phyloP scores from a whole-genome alignment of 2,329 filamentous ascomycete genomes.

The Xylaria sp. region DNA sequence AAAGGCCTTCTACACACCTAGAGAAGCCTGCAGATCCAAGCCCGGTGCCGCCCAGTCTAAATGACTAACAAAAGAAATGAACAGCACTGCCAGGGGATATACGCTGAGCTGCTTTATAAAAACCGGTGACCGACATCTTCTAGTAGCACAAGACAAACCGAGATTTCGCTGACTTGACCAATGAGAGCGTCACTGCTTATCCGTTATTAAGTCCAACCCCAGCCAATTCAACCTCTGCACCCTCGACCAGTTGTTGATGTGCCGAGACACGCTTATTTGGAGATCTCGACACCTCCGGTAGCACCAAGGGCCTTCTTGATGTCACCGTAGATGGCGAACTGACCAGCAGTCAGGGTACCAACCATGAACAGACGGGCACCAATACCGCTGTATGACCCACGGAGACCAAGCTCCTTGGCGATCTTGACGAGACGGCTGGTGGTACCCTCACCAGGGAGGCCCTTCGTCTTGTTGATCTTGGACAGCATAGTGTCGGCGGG shows the following conservation, averaged over 20 bases:
- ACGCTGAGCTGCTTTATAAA: slow-evolving; percentile 42
- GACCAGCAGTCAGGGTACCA: slow-evolving; percentile 74
- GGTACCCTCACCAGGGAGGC: slow-evolving; percentile 78
- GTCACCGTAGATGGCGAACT: slow-evolving; percentile 78
- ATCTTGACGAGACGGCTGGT: slow-evolving; percentile 79
- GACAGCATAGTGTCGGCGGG: slow-evolving; percentile 83
- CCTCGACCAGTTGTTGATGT: slow-evolving; percentile 1
- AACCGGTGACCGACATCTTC: slow-evolving; percentile 36
- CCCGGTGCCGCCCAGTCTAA: slow-evolving; percentile 48
- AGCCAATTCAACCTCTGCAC: slow-evolving; percentile 7
- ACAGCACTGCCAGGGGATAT: slow-evolving; percentile 42
- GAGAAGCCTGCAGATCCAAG: slow-evolving; percentile 47
- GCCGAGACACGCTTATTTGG: slow-evolving; percentile 46
- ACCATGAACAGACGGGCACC: slow-evolving; percentile 80
- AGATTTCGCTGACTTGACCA: neutral
- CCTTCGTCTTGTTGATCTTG: slow-evolving; percentile 86
- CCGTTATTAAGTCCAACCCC: slow-evolving; percentile 42
- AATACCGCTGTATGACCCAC: slow-evolving; percentile 76
- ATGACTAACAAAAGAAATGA: slow-evolving; percentile 45
- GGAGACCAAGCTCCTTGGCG: slow-evolving; percentile 76
- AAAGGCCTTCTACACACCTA: slow-evolving; percentile 42
- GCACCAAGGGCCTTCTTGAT: slow-evolving; percentile 63
- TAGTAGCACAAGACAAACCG: slow-evolving; percentile 9
- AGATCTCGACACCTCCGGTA: slow-evolving; percentile 70
- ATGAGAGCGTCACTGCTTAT: slow-evolving; percentile 38